These are phyloP conservation scores for Trypanosoma congolense DNA, from an alignment of 208 protist species.

Conservation along the genomic window DNA sequence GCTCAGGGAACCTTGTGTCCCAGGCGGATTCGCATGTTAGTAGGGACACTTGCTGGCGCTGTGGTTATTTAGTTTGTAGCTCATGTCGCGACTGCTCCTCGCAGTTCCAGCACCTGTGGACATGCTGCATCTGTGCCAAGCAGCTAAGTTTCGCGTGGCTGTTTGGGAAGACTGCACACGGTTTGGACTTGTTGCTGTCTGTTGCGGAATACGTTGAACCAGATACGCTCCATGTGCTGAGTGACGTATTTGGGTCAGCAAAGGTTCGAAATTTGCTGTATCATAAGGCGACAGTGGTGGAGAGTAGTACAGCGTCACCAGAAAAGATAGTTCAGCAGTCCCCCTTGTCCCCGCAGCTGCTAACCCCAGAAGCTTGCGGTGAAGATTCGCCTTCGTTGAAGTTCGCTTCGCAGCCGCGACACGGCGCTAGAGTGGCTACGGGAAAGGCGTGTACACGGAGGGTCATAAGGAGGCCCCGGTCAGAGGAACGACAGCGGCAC, in stretches of 20 bases:
- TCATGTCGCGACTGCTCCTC: constrained; percentile 30
- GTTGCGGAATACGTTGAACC: constrained; percentile 72
- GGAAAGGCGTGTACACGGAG: too few relatives aligned
- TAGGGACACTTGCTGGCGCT: constrained; percentile 43
- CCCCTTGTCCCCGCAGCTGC: too few relatives aligned
- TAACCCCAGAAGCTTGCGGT: too few relatives aligned
- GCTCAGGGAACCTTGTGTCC: constrained; percentile 38
- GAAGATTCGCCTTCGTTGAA: too few relatives aligned
- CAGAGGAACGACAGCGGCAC: too few relatives aligned
- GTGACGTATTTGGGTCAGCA: constrained; percentile 56
- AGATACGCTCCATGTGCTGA: constrained; percentile 48
- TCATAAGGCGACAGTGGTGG: neutral
- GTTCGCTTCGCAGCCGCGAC: too few relatives aligned
- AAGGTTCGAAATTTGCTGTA: constrained; percentile 8
- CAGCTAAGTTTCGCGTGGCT: constrained; percentile 57
- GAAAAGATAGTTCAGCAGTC: too few relatives aligned
- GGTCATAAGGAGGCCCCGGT: too few relatives aligned
- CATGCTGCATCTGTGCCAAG: constrained; percentile 50
- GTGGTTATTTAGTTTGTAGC: constrained; percentile 50
- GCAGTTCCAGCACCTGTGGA: constrained; percentile 21
- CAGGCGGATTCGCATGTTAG: neutral
- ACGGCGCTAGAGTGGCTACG: too few relatives aligned
- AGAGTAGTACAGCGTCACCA: neutral
- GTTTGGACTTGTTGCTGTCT: constrained; percentile 39
- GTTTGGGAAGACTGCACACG: constrained; percentile 50